phyloP scores from a whole-genome alignment of 768 basidiomycete species.

The Flagelloscypha sp. region DNA sequence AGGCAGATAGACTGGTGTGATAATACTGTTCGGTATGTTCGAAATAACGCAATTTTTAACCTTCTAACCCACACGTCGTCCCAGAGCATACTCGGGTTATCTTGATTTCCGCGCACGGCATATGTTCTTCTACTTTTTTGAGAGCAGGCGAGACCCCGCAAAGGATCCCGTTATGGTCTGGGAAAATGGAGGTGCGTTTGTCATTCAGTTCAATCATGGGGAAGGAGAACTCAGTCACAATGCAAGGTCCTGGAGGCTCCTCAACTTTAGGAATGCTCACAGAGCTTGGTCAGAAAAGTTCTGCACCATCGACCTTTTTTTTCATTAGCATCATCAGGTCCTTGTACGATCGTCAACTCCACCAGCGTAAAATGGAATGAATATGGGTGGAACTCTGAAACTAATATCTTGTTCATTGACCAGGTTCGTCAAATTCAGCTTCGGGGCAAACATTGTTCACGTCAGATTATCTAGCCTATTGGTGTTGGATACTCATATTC shows the following conservation, averaged over 20 bases:
- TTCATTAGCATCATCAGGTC: slow-evolving; percentile 16
- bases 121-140: slow-evolving; percentile 46
- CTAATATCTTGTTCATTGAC: slow-evolving; percentile 39
- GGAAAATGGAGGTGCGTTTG: slow-evolving; percentile 33
- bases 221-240: too few species aligned
- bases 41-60: neutral
- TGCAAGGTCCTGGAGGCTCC: slow-evolving; percentile 21
- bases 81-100: slow-evolving; percentile 35
- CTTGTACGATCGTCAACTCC: slow-evolving; percentile 39
- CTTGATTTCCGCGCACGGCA: slow-evolving; percentile 36
- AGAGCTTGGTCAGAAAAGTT: slow-evolving; percentile 32
- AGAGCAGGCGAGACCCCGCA: slow-evolving; percentile 32
- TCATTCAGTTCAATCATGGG: neutral
- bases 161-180: slow-evolving; percentile 34
- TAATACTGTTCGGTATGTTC: slow-evolving; percentile 22
- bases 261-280: slow-evolving; percentile 40
- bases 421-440: too few species aligned
- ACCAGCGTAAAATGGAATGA: slow-evolving; percentile 32
- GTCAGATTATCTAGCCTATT: too few species aligned
- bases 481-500: slow-evolving; percentile 41
- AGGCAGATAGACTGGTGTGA: slow-evolving; percentile 37
- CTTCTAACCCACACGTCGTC: slow-evolving; percentile 1
- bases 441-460: too few species aligned
- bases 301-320: neutral
- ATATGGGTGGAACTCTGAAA: slow-evolving; percentile 43